These are phyloP conservation scores for Candida argentea DNA, from an alignment of 805 yeast genomes.

Conservation along the genomic window DNA sequence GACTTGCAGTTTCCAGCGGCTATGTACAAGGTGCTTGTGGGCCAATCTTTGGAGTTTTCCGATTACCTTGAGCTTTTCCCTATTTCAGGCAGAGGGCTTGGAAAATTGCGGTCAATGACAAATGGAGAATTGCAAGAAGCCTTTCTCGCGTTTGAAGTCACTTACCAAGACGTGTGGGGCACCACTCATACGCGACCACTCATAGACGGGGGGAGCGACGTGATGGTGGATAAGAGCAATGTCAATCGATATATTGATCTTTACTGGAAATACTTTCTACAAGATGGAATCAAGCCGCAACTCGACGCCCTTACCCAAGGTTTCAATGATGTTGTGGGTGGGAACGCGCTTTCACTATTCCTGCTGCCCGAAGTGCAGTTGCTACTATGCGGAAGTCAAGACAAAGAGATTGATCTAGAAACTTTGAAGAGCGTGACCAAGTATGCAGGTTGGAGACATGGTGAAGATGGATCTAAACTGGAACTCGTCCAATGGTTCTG, in stretches of 20 bases:
- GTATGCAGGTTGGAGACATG: conserved; percentile 70
- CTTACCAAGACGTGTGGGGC: conserved; percentile 42
- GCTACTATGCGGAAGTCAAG: conserved; percentile 68
- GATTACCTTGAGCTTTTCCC: conserved; percentile 71
- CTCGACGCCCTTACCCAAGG: conserved; percentile 58
- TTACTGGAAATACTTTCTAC: conserved; percentile 53
- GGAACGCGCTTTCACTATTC: conserved; percentile 71
- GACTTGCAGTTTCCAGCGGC: conserved; percentile 72
- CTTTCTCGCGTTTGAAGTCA: conserved; percentile 50
- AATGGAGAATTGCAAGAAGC: conserved; percentile 31
- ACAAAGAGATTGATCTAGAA: conserved; percentile 52
- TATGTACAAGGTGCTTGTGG: conserved; percentile 64
- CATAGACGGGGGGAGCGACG: conserved; percentile 45
- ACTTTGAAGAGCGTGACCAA: conserved; percentile 62
- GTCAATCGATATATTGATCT: conserved; percentile 49
- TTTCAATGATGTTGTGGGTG: conserved; percentile 66
- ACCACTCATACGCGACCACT: conserved; percentile 37
- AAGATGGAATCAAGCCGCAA: conserved; percentile 41
- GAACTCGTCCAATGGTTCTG: conserved; percentile 72
- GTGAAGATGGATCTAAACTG: conserved; percentile 21
- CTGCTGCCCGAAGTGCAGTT: conserved; percentile 74
- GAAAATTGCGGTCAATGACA: conserved; percentile 16
- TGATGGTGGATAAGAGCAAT: conserved; percentile 50
- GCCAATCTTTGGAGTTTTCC: conserved; percentile 40
- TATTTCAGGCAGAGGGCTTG: conserved; percentile 34